A percentile compares a stretch with the other conserved stretches of the same genome.
Evolutionary conservation across 2,329 filamentous ascomycete genomes (phyloP).

Genomic region (Fusarium annulatum): DNA sequence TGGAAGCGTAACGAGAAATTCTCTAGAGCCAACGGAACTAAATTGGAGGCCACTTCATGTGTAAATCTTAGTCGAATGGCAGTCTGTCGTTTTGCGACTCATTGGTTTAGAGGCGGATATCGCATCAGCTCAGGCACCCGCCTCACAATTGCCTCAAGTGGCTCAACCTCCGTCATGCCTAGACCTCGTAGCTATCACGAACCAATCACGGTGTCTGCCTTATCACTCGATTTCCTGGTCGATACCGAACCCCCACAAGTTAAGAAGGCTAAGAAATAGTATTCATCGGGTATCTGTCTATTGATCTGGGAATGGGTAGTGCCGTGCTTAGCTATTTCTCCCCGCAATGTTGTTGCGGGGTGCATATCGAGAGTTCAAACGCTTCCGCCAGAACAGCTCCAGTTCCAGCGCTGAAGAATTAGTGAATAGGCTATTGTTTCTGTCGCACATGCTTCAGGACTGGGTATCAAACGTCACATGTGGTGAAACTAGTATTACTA

Average conservation of each 20-base stretch:
- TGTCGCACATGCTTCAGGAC: neutral
- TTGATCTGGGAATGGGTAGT: neutral
- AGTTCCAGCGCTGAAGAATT: rapidly evolving
- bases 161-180: neutral
- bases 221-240: neutral
- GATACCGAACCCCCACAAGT: neutral
- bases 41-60: rapidly evolving
- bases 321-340: neutral
- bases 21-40: rapidly evolving
- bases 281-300: neutral
- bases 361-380: neutral
- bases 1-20: neutral
- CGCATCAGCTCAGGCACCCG: neutral
- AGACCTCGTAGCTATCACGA: neutral
- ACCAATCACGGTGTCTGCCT: neutral
- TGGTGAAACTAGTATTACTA: neutral
- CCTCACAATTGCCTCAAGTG: neutral
- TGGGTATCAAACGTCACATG: neutral
- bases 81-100: neutral
- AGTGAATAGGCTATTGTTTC: rapidly evolving
- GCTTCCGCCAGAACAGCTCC: rapidly evolving
- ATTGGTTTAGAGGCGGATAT: neutral
- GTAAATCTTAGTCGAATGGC: rapidly evolving
- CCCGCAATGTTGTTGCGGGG: neutral
- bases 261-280: neutral